Evolutionary conservation across 2,329 filamentous ascomycete genomes (phyloP).

Genomic region (Ustulina deusta): DNA sequence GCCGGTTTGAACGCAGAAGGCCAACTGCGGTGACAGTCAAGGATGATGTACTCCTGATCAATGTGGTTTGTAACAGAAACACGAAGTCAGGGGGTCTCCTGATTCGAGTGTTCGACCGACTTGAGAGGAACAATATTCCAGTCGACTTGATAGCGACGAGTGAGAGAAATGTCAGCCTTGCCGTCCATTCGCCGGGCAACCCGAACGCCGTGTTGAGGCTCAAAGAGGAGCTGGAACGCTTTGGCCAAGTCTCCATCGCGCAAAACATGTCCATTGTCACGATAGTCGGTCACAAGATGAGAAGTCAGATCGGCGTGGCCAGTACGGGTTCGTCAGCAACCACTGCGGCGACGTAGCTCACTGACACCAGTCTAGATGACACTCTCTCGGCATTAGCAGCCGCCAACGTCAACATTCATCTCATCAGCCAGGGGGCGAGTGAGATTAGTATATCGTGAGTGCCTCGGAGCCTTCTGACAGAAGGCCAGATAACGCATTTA

Average conservation of each 20-base stretch:
- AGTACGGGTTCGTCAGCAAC: conserved; percentile 41
- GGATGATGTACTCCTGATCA: conserved; percentile 48
- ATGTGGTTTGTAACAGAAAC: conserved; percentile 49
- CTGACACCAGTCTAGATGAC: conserved; percentile 42
- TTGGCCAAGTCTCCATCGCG: conserved; percentile 46
- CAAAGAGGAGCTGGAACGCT: conserved; percentile 47
- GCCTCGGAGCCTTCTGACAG: neutral
- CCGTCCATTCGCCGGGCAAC: conserved; percentile 46
- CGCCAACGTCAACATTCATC: conserved; percentile 47
- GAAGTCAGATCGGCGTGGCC: conserved; percentile 49
- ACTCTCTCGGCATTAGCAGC: conserved; percentile 47
- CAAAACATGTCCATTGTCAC: conserved; percentile 49
- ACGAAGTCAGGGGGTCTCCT: conserved; percentile 49
- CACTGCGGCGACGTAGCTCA: neutral
- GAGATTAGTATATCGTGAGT: conserved; percentile 50
- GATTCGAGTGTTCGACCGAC: conserved; percentile 47
- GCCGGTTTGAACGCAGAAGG: conserved; percentile 45
- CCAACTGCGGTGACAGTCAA: conserved; percentile 50
- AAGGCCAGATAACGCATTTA: neutral
- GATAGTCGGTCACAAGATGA: conserved; percentile 49
- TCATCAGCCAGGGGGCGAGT: conserved; percentile 50
- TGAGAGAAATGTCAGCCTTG: conserved; percentile 49
- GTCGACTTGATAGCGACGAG: conserved; percentile 50
- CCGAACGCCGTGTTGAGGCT: conserved; percentile 42
- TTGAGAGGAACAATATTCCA: conserved; percentile 47